These are phyloP conservation scores for Globisporangium cylindrosporum DNA, from an alignment of 352 stramenopile genomes.

Conservation along the genomic window DNA sequence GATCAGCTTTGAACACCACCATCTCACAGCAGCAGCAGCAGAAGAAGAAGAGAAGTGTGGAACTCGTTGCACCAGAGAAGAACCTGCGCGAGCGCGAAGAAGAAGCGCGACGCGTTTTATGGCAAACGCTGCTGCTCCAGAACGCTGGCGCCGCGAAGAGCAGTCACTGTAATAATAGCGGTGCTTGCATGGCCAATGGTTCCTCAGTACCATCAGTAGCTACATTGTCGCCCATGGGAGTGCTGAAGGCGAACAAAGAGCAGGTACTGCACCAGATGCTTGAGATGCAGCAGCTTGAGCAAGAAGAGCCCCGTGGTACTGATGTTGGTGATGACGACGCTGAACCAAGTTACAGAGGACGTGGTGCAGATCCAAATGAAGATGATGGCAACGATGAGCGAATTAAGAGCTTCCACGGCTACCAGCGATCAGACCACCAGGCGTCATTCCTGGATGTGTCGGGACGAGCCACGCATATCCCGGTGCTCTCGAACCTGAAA, in stretches of 20 bases:
- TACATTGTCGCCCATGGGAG: slow-evolving; percentile 8
- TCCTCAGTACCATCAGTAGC: not conserved
- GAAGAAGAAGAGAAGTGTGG: not conserved
- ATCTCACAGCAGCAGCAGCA: slow-evolving; percentile 1
- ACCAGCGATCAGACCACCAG: slow-evolving; percentile 12
- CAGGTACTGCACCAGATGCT: slow-evolving; percentile 12
- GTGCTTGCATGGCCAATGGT: not conserved
- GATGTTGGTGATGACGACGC: not conserved
- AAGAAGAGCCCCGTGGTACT: not conserved
- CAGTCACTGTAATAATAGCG: not conserved
- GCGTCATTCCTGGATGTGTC: slow-evolving; percentile 25
- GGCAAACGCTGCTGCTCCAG: slow-evolving; percentile 25
- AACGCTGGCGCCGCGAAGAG: not conserved
- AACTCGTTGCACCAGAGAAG: slow-evolving; percentile 16
- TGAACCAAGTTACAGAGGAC: slow-evolving; percentile 12
- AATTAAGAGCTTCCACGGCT: slow-evolving; percentile 24
- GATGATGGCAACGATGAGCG: slow-evolving; percentile 5
- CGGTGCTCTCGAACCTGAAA: slow-evolving; percentile 17
- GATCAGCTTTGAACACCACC: not conserved
- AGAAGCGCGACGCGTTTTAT: slow-evolving; percentile 33
- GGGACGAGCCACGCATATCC: slow-evolving; percentile 25
- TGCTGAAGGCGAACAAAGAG: slow-evolving; percentile 6
- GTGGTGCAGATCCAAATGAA: not conserved
- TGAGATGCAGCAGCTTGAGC: not conserved
- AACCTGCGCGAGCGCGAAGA: slow-evolving; percentile 36